A percentile compares a stretch with the other conserved stretches of the same genome.
Conservation (phyloP, 441 rosid genomes). For the Metrosideros polymorpha region DNA sequence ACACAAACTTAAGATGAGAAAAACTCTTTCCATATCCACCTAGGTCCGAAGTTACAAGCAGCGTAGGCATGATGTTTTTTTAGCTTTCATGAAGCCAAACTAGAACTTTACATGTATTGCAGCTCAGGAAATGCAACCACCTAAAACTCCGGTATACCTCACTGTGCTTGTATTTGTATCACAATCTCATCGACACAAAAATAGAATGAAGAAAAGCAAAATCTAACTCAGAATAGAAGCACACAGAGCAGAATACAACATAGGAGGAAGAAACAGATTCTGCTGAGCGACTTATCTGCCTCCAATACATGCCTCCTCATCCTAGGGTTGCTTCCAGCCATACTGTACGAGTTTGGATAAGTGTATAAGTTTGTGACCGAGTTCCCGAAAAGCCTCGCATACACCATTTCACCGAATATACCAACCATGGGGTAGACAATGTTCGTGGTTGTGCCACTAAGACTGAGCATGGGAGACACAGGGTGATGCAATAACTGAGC, state of each 20-base stretch:
- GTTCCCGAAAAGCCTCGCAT: background rate
- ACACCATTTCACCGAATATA: background rate
- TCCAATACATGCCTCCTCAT: slow-evolving; percentile 62
- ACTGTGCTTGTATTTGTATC: background rate
- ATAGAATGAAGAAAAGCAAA: background rate
- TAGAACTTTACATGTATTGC: background rate
- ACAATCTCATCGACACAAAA: background rate
- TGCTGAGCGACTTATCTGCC: slow-evolving; percentile 58
- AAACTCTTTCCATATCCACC: background rate
- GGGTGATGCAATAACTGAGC: background rate
- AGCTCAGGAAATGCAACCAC: background rate
- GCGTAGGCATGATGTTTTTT: background rate
- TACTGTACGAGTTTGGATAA: slow-evolving; percentile 52
- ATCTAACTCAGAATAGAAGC: background rate
- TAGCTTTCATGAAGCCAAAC: background rate
- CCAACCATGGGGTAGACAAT: background rate
- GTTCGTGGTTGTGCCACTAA: background rate
- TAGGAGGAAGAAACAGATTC: slow-evolving; percentile 52
- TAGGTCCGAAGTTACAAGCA: background rate
- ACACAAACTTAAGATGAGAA: background rate
- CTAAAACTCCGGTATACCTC: background rate
- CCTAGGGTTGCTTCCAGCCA: slow-evolving; percentile 42
- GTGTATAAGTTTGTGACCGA: background rate
- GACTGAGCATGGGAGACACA: background rate
- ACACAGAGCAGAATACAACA: background rate